phyloP scores from a whole-genome alignment of 1,284 basidiomycete genomes.

The Bjerkandera adusta region DNA sequence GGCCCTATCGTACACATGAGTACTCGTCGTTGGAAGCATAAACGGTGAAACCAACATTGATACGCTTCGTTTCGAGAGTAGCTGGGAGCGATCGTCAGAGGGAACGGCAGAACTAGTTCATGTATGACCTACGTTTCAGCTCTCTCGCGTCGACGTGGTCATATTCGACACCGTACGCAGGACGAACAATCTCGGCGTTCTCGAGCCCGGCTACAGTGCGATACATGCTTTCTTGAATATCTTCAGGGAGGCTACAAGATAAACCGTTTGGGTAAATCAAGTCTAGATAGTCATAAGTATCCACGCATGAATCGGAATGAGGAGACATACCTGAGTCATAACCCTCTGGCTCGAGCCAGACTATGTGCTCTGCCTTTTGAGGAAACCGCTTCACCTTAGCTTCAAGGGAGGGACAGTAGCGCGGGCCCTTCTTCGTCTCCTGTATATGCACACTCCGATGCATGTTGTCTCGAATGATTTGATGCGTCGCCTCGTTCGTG shows the following conservation, averaged over 20 bases:
- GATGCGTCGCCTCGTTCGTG: constrained; percentile 74
- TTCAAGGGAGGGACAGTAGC: constrained; percentile 90
- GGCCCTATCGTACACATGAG: constrained; percentile 43
- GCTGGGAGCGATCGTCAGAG: constrained; percentile 38
- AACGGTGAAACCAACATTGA: constrained; percentile 43
- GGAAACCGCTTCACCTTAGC: constrained; percentile 82
- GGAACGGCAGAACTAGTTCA: no score
- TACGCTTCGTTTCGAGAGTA: constrained; percentile 83
- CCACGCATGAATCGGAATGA: background rate
- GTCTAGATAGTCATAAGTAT: constrained; percentile 36
- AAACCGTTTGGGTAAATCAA: constrained; percentile 89
- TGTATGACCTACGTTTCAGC: constrained; percentile 55
- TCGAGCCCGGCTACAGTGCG: constrained; percentile 83
- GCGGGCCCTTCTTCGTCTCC: constrained; percentile 85
- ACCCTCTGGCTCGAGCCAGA: constrained; percentile 92
- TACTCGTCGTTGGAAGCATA: background rate
- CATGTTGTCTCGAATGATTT: constrained; percentile 70
- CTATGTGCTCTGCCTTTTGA: constrained; percentile 66
- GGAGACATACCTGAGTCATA: constrained; percentile 72
- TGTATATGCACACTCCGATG: constrained; percentile 82
- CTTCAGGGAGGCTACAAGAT: constrained; percentile 84
- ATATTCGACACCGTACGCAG: constrained; percentile 92
- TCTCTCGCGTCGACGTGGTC: constrained; percentile 90
- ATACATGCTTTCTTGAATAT: constrained; percentile 78
- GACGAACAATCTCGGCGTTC: constrained; percentile 75